phyloP scores from a whole-genome alignment of 495 filamentous ascomycete species.

The Penicillium macrosclerotiorum region DNA sequence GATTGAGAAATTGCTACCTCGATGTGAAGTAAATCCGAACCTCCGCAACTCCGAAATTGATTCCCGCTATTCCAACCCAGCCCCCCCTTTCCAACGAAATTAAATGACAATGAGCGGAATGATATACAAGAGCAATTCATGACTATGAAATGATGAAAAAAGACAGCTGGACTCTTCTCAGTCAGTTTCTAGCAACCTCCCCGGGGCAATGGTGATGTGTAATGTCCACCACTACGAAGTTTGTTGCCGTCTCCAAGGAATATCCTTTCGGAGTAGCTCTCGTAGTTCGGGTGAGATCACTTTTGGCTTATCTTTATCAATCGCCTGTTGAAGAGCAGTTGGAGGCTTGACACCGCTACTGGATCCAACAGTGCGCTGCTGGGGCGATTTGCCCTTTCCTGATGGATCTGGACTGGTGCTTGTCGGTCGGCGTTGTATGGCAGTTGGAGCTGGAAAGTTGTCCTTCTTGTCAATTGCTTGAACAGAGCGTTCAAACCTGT shows the following conservation, averaged over 20 bases:
- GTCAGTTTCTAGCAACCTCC: neutral
- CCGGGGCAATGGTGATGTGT: neutral
- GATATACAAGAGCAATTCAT: slow-evolving; percentile 2
- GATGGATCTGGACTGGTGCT: slow-evolving; percentile 9
- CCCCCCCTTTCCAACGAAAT: neutral
- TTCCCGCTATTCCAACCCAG: too few relatives aligned
- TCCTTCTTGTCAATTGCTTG: slow-evolving; percentile 86
- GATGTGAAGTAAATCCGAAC: too few relatives aligned
- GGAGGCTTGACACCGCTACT: slow-evolving; percentile 25
- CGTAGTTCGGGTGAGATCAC: slow-evolving; percentile 83
- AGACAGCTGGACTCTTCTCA: neutral
- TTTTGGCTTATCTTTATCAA: slow-evolving; percentile 46
- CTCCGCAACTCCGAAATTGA: too few relatives aligned
- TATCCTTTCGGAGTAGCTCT: slow-evolving; percentile 66
- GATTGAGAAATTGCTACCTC: too few relatives aligned
- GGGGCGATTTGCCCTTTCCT: slow-evolving; percentile 35
- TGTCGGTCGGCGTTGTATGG: slow-evolving; percentile 49
- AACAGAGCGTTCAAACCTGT: slow-evolving; percentile 79
- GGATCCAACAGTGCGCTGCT: slow-evolving; percentile 23
- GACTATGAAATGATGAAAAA: slow-evolving; percentile 1
- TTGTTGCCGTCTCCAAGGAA: slow-evolving; percentile 41
- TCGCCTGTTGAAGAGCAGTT: slow-evolving; percentile 16
- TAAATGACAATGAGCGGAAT: neutral
- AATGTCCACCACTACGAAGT: slow-evolving; percentile 3
- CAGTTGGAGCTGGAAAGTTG: slow-evolving; percentile 67